Base-by-base conservation (phyloP, 768 basidiomycete species). In the Kwoniella bestiolae region DNA sequence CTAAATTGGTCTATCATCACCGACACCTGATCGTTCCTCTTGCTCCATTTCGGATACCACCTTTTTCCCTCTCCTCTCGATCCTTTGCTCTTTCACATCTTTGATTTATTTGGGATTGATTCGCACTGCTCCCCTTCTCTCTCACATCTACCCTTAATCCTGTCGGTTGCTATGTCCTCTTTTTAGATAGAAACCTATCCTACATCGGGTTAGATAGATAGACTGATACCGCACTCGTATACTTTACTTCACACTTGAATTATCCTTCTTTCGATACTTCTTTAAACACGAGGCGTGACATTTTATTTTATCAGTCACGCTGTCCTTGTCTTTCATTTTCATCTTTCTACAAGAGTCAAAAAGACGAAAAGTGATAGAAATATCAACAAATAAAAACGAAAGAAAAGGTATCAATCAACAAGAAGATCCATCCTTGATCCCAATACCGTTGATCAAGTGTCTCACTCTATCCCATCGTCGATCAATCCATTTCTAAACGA, bases 251-350 rank as follows among this genome's bases (percentile, higher is more conserved):
- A 14, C 3, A 14, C 5, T 11, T 41, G 38, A 5, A 41, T 18
- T 41, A n/a, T n/a, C n/a, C 52, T 38, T 18, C 34, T 26, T 21
- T 34, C 1, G 21, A 34, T 55, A 21, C 14, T 55, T 55, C 52
- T 55, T 55, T 34, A 55, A 55, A 55, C 52, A 55, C 52, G 52
- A 55, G 52, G 52, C 52, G 46, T 25, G 46, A 47, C 46, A 47
- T 47, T 25, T 47, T 47, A 21, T 25, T 7, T 47, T 47, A 21
- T 55, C 32, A 32, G 46, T 55, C 32, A 32, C 9, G 3, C 29
- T 35, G 23, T 32, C 3, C 52, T 6, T 55, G n/a, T 55, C 50
- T 52, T 16, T 34, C 34, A 55, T 55, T 29, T 8, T 21, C 6
- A 5, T 16, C 26, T 51, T 51, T 8, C 8, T 18, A 18, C 8